phyloP scores from a whole-genome alignment of 768 basidiomycete species.

The Tremella yokohamensis region DNA sequence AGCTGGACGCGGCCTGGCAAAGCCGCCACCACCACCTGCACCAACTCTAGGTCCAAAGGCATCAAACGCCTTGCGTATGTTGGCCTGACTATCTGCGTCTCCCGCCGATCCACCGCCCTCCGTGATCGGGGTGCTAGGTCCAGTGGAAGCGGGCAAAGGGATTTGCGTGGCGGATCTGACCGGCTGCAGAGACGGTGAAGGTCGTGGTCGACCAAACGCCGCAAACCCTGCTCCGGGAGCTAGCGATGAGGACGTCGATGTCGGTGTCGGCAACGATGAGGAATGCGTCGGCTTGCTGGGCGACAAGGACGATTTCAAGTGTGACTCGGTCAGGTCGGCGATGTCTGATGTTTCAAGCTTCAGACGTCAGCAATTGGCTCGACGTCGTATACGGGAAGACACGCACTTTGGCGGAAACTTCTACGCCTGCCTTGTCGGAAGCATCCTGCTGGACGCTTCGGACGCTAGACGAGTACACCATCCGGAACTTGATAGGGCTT shows the following conservation, averaged over 20 bases:
- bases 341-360: constrained; percentile 79
- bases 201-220: constrained; percentile 38
- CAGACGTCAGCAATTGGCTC: constrained; percentile 27
- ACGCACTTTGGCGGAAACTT: constrained; percentile 53
- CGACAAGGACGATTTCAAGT: constrained; percentile 60
- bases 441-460: constrained; percentile 60
- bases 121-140: constrained; percentile 21
- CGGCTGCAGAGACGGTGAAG: constrained; percentile 19
- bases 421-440: constrained; percentile 56
- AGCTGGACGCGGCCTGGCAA: constrained; percentile 45
- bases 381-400: too few relatives aligned
- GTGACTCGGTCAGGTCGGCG: constrained; percentile 64
- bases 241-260: constrained; percentile 9
- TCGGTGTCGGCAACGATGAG: constrained; percentile 32
- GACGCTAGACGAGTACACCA: constrained; percentile 80
- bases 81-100: constrained; percentile 36
- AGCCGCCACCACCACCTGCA: constrained; percentile 38
- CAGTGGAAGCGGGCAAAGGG: constrained; percentile 30
- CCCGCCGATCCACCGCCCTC: background rate
- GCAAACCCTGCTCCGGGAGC: constrained; percentile 15
- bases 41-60: constrained; percentile 48
- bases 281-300: constrained; percentile 34
- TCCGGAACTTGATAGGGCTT: constrained; percentile 77
- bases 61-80: constrained; percentile 42
- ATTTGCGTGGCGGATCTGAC: constrained; percentile 28